Evolutionary conservation across 2,329 filamentous ascomycete species (phyloP), one percentile per base, ranked within the genome.

Genomic region (Fusarium nematophilum): DNA sequence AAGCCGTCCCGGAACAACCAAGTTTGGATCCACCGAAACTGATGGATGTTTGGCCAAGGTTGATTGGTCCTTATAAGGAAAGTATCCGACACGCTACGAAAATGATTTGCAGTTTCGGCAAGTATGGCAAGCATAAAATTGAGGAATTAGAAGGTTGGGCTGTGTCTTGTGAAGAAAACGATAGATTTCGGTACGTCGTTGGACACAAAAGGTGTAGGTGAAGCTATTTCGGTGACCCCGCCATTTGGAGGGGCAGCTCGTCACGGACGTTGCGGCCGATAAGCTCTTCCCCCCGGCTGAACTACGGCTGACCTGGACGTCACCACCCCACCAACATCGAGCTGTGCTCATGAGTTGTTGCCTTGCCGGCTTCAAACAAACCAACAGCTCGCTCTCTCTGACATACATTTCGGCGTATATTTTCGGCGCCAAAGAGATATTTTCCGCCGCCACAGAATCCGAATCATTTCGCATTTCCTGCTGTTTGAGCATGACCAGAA

Each of bases 261-360:
- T 59, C 50, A 62, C 39, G 30, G 47, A 54, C 29, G 49, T 33
- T 17, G 9, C 10, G n/a, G 5, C 4, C 37, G 51, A 61, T 60
- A 52, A 57, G 54, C 21, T 26, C 17, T 10, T 29, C 14, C 23
- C 11, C 6, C 29, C 64, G 64, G 64, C 25, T 60, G 50, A 67
- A 57, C 43, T 26, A 18, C 64, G 64, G 36, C 37, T 45, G 17
- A 7, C 26, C n/a, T 43, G 33, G 47, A 52, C 64, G 49, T 65
- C 60, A 65, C 57, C 57, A 61, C 31, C 33, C 46, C 33, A 64
- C 57, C 57, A 57, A 56, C 64, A 18, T 30, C 45, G 45, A 63
- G 61, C 61, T 67, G 38, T 58, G 37, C 54, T 53, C 47, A 62
- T 62, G 56, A 64, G 46, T 33, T 51, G 61, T 40, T 64, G 59